Conservation (phyloP, 441 rosid species). For the Adansonia gregorii region DNA sequence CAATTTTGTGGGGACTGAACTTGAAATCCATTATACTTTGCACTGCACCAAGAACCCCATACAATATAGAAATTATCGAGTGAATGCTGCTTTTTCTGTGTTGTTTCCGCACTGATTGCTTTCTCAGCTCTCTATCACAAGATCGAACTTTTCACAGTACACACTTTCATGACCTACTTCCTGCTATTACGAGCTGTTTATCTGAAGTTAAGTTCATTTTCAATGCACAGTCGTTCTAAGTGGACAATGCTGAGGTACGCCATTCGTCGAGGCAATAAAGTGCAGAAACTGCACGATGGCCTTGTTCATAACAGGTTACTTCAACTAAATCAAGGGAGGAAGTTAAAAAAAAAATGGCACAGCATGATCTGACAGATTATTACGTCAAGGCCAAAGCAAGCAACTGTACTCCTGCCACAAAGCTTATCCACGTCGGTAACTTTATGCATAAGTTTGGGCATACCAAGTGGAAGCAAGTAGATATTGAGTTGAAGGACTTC, state of each 20-base stretch:
- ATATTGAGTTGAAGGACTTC: conserved; percentile 25
- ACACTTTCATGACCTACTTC: conserved; percentile 38
- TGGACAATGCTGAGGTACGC: conserved; percentile 34
- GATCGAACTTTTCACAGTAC: conserved; percentile 14
- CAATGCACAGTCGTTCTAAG: conserved; percentile 36
- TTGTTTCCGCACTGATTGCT: conserved; percentile 29
- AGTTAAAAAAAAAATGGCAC: conserved; percentile 40
- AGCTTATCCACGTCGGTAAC: background rate
- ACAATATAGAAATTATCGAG: background rate
- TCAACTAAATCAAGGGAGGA: conserved; percentile 30
- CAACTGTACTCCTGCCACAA: background rate
- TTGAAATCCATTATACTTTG: conserved; percentile 48
- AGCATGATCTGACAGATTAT: conserved; percentile 36
- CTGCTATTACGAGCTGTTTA: conserved; percentile 45
- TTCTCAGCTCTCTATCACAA: conserved; percentile 20
- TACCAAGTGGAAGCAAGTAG: conserved; percentile 16
- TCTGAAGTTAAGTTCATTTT: conserved; percentile 39
- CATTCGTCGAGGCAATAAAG: background rate
- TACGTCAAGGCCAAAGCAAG: conserved; percentile 22
- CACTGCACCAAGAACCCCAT: conserved; percentile 44
- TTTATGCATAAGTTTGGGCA: conserved; percentile 18
- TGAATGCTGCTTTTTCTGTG: conserved; percentile 27
- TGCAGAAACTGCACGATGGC: no score
- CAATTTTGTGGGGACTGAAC: conserved; percentile 49
- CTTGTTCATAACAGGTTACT: background rate